Conservation (phyloP, 2,329 filamentous ascomycete genomes). For the Colletotrichum tamarilloi region DNA sequence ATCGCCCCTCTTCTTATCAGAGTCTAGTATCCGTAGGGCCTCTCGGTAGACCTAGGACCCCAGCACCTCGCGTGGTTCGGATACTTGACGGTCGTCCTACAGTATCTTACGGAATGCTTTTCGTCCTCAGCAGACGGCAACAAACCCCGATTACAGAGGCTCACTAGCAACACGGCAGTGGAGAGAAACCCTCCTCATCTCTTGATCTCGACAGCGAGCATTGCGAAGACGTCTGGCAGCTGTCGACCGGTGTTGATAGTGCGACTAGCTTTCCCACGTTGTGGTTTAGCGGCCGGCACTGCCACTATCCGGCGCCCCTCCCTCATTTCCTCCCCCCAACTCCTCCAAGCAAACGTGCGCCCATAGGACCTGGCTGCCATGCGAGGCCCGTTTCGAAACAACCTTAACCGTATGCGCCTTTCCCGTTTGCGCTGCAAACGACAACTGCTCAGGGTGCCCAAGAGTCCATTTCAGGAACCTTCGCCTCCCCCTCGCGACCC, state of each 20-base stretch:
- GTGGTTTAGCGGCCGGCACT: slow-evolving; percentile 22
- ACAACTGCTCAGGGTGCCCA: neutral
- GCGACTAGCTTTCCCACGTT: slow-evolving; percentile 6
- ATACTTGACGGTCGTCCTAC: neutral
- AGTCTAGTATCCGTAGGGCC: slow-evolving; percentile 2
- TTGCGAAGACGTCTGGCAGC: neutral
- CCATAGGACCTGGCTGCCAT: slow-evolving; percentile 27
- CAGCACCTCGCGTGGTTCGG: slow-evolving; percentile 10
- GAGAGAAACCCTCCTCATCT: neutral
- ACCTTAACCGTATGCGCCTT: slow-evolving; percentile 29
- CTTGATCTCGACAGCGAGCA: neutral
- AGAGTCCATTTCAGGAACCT: slow-evolving; percentile 19
- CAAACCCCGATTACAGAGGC: neutral
- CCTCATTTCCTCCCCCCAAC: slow-evolving; percentile 23
- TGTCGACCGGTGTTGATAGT: neutral
- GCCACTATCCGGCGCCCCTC: slow-evolving; percentile 24
- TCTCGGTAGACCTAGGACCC: slow-evolving; percentile 6
- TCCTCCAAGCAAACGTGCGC: slow-evolving; percentile 12
- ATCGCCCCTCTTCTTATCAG: slow-evolving; percentile 35
- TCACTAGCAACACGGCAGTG: slow-evolving; percentile 5
- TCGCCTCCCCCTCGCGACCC: slow-evolving; percentile 5
- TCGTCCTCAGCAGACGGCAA: neutral
- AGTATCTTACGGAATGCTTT: neutral
- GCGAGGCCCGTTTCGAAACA: slow-evolving; percentile 31
- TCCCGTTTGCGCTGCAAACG: slow-evolving; percentile 9